phyloP scores from a whole-genome alignment of 192 early-diverging fungal genomes.

The Coemansia sp. region DNA sequence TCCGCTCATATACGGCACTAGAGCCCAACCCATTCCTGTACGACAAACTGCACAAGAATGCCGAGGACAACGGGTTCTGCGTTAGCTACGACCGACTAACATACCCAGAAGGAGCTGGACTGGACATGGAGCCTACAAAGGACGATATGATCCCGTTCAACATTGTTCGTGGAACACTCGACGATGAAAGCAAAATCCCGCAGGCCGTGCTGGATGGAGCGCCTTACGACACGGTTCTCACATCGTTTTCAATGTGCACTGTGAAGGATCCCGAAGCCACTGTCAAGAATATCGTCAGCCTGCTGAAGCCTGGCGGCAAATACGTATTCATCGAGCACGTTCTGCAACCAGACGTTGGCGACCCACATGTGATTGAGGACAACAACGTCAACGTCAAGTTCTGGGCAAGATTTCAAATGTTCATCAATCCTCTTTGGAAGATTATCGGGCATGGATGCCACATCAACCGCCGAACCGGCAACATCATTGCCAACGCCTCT shows the following conservation, averaged over 20 bases:
- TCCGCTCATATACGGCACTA: conserved; percentile 42
- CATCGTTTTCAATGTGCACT: conserved; percentile 48
- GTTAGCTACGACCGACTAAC: conserved; percentile 32
- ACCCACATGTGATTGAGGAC: conserved; percentile 32
- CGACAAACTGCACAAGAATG: conserved; percentile 28
- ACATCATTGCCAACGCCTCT: conserved; percentile 21
- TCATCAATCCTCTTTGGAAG: conserved; percentile 32
- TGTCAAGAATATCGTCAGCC: conserved; percentile 23
- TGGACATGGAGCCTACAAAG: background rate
- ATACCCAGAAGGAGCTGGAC: conserved; percentile 10
- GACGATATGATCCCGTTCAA: conserved; percentile 26
- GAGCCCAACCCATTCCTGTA: conserved; percentile 53
- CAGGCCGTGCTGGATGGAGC: conserved; percentile 36
- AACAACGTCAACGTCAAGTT: conserved; percentile 25
- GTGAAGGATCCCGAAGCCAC: conserved; percentile 22
- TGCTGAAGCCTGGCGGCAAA: conserved; percentile 37
- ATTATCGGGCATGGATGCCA: conserved; percentile 40
- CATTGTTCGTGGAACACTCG: conserved; percentile 46
- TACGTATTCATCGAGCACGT: conserved; percentile 51
- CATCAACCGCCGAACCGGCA: conserved; percentile 35
- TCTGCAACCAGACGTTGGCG: conserved; percentile 29
- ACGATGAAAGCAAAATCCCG: conserved; percentile 26
- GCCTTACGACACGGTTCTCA: conserved; percentile 49
- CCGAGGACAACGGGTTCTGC: conserved; percentile 36
- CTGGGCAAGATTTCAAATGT: conserved; percentile 44